Base-by-base conservation (phyloP, 331 rosid species). In the Dryas integrifolia region DNA sequence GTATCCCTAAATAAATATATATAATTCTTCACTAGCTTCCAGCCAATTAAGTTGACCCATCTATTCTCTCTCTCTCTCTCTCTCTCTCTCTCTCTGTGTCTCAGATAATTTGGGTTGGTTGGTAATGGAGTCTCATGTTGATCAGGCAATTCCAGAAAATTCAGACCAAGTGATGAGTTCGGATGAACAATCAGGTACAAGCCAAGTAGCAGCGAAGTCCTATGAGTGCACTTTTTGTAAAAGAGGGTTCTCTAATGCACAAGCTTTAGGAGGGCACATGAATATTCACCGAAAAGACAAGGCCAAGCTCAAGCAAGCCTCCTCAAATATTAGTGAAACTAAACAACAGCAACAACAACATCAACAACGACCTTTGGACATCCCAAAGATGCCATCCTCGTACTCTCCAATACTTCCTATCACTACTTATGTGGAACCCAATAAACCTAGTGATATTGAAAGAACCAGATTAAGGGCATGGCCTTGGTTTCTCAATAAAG, bases 251-350 rank as follows among this genome's bases (percentile, higher is more conserved):
- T 82, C 96, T 49, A 90, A 88, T 81, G 96, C 96, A 56, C 96
- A 90, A 79, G 96, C 92, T 49, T 78, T 90, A 1, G 96, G 96
- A 49, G 96, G 96, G 0, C 96, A 89, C 85, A 87, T 89, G 96
- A 89, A 89, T 67, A 84, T 89, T 39, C 96, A 89, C 21, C 83
- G 96, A 12, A 90, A 82, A 76, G 89, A 90, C 76, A 90, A 90
- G 50, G 91, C 88, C 49, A 88, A 83, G 70, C 86, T 86, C 84
- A 88, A 82, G 82, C 86, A 80, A 76, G 72, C 73, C 49, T 53
- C 81, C 12, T 70, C 76, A 7, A 45, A 47, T 39, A 35, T 49
- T 12, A 55, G 53, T 21, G 63, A 72, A 75, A 51, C 65, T 30
- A 41, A 51, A 73, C 77, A 50, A 0, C 77, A 63, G 6, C 69